These are phyloP conservation scores for Tremellales sp. DNA, from an alignment of 1,284 basidiomycete species.

Conservation along the genomic window DNA sequence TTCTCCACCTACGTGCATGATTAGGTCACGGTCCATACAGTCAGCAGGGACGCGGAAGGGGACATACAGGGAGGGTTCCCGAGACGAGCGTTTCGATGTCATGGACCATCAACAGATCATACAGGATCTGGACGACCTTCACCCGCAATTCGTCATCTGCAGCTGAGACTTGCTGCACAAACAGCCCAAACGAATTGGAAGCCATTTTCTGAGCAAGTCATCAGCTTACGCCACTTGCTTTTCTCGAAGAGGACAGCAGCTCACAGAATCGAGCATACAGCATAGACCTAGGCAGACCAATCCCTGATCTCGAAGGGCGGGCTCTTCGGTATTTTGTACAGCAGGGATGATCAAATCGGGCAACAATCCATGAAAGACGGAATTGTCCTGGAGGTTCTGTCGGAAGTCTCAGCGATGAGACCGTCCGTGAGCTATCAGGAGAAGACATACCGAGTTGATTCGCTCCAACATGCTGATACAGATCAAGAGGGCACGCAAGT, in stretches of 20 bases:
- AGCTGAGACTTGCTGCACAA: conserved; percentile 76
- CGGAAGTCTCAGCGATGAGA: not conserved
- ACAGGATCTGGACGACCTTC: conserved; percentile 78
- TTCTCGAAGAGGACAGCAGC: conserved; percentile 10
- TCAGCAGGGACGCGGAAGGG: not conserved
- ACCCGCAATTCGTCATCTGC: conserved; percentile 73
- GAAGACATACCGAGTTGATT: conserved; percentile 68
- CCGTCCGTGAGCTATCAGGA: conserved; percentile 1
- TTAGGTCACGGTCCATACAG: no score
- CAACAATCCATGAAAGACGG: conserved; percentile 83
- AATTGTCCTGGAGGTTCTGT: conserved; percentile 87
- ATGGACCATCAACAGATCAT: conserved; percentile 88
- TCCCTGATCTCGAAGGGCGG: conserved; percentile 77
- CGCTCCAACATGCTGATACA: conserved; percentile 89
- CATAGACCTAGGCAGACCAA: conserved; percentile 81
- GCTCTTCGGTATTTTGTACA: conserved; percentile 75
- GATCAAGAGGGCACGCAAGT: conserved; percentile 78
- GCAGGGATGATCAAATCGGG: conserved; percentile 87
- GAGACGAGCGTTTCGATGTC: conserved; percentile 56
- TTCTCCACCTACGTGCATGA: conserved; percentile 57
- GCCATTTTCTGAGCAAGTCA: conserved; percentile 67
- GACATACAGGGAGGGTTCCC: conserved; percentile 36
- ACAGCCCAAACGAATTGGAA: conserved; percentile 79
- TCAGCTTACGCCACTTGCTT: conserved; percentile 6
- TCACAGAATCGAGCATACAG: conserved; percentile 74